Evolutionary conservation across 2,329 filamentous ascomycete species (phyloP), one percentile per base, ranked within the genome.

Genomic region (Cytospora leucostoma): DNA sequence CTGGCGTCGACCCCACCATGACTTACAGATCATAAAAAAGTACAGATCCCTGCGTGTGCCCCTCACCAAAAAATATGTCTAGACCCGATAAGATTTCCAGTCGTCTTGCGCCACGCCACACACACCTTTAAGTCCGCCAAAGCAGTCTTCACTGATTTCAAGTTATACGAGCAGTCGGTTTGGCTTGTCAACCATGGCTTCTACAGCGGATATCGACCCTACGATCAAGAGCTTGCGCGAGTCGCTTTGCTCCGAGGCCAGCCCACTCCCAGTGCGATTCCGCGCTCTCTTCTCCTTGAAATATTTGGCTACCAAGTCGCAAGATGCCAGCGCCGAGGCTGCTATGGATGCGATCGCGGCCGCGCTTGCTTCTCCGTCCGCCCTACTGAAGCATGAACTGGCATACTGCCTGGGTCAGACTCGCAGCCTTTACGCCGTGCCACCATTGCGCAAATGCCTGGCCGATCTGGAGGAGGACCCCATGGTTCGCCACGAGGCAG

Each of bases 261-360:
- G 91, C 66, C 88, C 93, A 53, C 90, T 99, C 61, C 90, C 93
- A 47, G 84, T 92, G 67, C 92, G 95, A 67, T 99, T 98, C 79
- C 92, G 95, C 71, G 94, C 95, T 51, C 90, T 99, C 70, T 99
- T 99, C 81, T 97, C 94, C 19, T 88, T 99, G 65, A 99, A 99
- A 80, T 91, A 98, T 75, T 81, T 98, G 65, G 94, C 95, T 55
- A 88, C 85, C 64, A 85, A 88, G 68, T 76, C 79, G 19, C 79
- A 87, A 8, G 86, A 88, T 50, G 85, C 89, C 19, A 87, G 89
- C 69, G 74, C 77, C 37, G 76, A 80, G 37, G 80, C 80, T 11
- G 85, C 87, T 56, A 85, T 90, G 69, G 83, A 88, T 62, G 93
- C 95, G 50, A 99, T 99, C 70, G 93, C 94, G 2, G 92, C 93